Percentiles rank a stretch among this genome's conserved stretches.
These are phyloP conservation scores for Erythrobasidium hasegawianum DNA, from an alignment of 1,284 basidiomycete species.

Conservation along the genomic window DNA sequence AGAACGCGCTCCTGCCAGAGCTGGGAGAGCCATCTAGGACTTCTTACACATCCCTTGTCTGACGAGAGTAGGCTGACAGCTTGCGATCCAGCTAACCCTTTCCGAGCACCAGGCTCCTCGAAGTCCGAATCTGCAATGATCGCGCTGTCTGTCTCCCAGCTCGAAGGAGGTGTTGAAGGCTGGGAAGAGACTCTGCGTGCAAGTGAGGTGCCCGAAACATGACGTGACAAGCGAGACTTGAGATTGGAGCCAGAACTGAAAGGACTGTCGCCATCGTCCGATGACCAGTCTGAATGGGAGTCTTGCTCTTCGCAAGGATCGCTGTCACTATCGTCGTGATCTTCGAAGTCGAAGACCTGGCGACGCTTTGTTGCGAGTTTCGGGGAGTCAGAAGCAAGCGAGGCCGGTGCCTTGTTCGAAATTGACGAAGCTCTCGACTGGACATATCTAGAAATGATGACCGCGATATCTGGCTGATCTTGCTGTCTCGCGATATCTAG, in stretches of 20 bases:
- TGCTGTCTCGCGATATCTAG: constrained; percentile 67
- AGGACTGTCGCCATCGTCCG: constrained; percentile 1
- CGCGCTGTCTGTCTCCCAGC: neutral
- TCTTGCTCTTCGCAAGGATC: neutral
- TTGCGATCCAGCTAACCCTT: too few species aligned
- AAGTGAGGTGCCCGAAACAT: neutral
- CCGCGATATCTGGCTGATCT: constrained; percentile 54
- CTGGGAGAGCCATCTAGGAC: too few species aligned
- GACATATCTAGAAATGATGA: constrained; percentile 44
- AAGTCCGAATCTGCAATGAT: too few species aligned
- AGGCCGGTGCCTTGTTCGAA: neutral
- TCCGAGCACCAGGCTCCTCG: too few species aligned
- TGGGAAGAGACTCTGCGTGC: neutral
- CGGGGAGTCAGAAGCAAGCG: neutral
- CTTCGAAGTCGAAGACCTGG: too few species aligned
- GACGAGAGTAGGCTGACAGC: too few species aligned
- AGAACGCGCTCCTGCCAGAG: too few species aligned
- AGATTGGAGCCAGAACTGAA: constrained; percentile 23
- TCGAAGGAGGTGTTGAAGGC: neutral
- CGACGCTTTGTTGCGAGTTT: too few species aligned
- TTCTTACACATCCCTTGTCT: too few species aligned
- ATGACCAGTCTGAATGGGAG: constrained; percentile 14
- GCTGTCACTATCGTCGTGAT: neutral
- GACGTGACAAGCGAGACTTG: constrained; percentile 4
- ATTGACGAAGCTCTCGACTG: constrained; percentile 7